A percentile compares a stretch with the other conserved stretches of the same genome.
Conservation (phyloP, 495 filamentous ascomycete species). For the Hypoxylon cercidicola region DNA sequence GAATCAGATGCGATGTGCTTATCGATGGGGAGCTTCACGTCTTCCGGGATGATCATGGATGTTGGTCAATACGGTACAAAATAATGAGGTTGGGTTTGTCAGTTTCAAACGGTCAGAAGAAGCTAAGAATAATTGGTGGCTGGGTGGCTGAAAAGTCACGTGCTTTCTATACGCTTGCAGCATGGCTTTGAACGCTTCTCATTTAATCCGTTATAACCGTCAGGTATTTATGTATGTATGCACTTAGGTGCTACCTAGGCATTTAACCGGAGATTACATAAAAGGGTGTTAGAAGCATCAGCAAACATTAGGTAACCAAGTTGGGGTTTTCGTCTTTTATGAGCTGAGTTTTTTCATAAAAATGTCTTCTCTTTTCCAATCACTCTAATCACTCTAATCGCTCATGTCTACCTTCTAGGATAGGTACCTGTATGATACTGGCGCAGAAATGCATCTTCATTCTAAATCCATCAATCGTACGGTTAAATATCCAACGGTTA, state of each 20-base stretch:
- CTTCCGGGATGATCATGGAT: conserved; percentile 5
- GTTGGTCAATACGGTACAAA: conserved; percentile 26
- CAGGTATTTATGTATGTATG: not conserved
- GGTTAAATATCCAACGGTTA: not conserved
- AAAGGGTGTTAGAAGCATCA: no score
- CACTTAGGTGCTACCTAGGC: not conserved
- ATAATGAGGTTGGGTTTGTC: conserved; percentile 31
- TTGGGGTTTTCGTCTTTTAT: not conserved
- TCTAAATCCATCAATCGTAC: not conserved
- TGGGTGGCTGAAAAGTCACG: conserved; percentile 6
- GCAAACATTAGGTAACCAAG: not conserved
- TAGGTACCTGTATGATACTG: no score
- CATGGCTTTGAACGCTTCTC: no score
- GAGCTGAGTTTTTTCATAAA: no score
- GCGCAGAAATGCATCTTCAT: no score
- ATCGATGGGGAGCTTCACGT: conserved; percentile 7
- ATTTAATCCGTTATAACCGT: not conserved
- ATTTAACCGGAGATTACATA: not conserved
- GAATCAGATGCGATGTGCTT: conserved; percentile 14
- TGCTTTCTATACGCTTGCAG: conserved; percentile 7
- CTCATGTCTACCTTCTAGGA: no score
- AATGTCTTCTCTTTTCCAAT: not conserved
- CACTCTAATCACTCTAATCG: not conserved
- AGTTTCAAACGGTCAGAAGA: conserved; percentile 42
- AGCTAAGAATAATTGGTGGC: conserved; percentile 24